phyloP scores from a whole-genome alignment of 305 asterid species.

The Rubia tinctorum region DNA sequence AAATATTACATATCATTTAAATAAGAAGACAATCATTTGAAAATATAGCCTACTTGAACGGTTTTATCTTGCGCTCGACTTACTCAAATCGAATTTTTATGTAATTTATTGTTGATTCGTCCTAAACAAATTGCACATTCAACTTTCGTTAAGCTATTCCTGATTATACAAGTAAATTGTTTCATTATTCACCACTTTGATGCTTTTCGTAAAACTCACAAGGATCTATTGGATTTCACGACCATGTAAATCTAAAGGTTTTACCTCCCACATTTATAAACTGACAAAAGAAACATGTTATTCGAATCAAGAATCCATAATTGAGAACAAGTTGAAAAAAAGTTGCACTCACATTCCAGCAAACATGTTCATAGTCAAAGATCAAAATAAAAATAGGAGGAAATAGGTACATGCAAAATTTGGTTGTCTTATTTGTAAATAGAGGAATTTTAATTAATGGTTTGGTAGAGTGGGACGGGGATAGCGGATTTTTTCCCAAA shows the following conservation, averaged over 20 bases:
- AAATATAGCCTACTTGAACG: slow-evolving; percentile 60
- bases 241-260: slow-evolving; percentile 86
- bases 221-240: slow-evolving; percentile 71
- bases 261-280: slow-evolving; percentile 71
- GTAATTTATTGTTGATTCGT: slow-evolving; percentile 63
- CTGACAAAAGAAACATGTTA: slow-evolving; percentile 32
- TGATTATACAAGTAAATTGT: no score
- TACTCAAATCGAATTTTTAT: slow-evolving; percentile 89
- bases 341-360: not conserved
- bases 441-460: no score
- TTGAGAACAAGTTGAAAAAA: not conserved
- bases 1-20: not conserved
- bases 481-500: no score
- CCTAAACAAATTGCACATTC: no score
- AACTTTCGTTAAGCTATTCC: no score
- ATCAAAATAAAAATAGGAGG: not conserved
- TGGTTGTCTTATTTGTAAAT: not conserved
- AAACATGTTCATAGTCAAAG: not conserved
- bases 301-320: not conserved
- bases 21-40: not conserved
- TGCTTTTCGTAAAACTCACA: slow-evolving; percentile 95
- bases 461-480: no score
- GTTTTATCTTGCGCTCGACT: slow-evolving; percentile 72
- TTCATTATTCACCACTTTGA: slow-evolving; percentile 80
- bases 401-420: not conserved